Evolutionary conservation across 225 moss, liverwort and hornwort species (phyloP), one percentile per base, ranked within the genome.

Genomic region (Marchantia paleacea): DNA sequence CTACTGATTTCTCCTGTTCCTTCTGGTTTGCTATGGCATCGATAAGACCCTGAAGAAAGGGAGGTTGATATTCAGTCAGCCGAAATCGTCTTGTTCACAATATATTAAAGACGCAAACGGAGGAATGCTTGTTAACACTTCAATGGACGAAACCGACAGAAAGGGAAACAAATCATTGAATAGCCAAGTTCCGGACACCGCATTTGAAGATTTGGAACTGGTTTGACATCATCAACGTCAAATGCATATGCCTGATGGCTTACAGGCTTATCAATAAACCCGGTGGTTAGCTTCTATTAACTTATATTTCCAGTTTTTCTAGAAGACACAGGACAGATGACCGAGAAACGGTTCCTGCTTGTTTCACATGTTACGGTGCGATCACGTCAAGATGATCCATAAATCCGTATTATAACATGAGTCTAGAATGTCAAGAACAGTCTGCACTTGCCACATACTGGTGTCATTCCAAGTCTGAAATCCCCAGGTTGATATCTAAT

Each of bases 11-110:
- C 84, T 88, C 90, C 76, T 91, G 93, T 73, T 99, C 95, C 77
- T 87, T 89, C 88, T 99, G 95, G 61, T 84, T 82, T 50, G 83
- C 84, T 66, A 99, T 91, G 31, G 93, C 82, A 73, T 85, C 85
- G 20, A 85, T 77, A 28, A 91, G 77, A 25, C 88, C 85, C 90
- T 91, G 53, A 8, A 20, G 47, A 52, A 49, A 25, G 52, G 54
- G 52, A 72, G 12, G 24, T 24, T 48, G n/a, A 22, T 5, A n/a
- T 22, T 70, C 48, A 7, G 7, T 7, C 48, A 48, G 49, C 19
- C 20, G 7, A 8, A 7, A 49, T 7, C 3, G 48, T 70, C 18
- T 49, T 70, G 9, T 62, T 22, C 7, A 70, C 19, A 19, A 9
- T 9, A 14, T 20, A 15, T 58, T 70, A 49, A 58, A 58, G 0